Base-by-base conservation (phyloP, 1,284 basidiomycete genomes). In the Ganoderma leucocontextum region DNA sequence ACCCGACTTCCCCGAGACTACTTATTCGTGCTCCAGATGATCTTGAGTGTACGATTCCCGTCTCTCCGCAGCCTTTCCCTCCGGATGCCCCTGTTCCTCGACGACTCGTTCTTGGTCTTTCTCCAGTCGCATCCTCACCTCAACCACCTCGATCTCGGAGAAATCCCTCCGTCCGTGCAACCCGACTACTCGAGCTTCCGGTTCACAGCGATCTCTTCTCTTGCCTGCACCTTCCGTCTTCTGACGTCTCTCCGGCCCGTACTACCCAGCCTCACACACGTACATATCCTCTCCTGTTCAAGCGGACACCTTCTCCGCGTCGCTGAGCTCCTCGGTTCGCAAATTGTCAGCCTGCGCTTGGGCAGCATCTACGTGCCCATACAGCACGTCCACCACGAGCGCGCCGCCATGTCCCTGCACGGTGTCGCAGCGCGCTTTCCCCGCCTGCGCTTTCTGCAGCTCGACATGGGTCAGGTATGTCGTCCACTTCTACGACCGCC, bases 401-500 rank as follows among this genome's bases (percentile, higher is more conserved):
- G 33, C 35, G 17, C 35, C 2, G n/a, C 44, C 12, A 44, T 53
- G 60, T 57, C 67, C 12, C 33, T 62, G 2, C 33, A 44, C 13
- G 67, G 64, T n/a, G 17, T 68, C 33, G 63, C 22, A 1, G 33
- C 36, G 8, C 19, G n/a, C 12, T 64, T 68, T n/a, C 67, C 67
- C 4, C 35, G 41, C 22, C 39, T 68, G 2, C 63, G 63, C 6
- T 62, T 64, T 53, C 41, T 68, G 13, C 63, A 68, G 19, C 25
- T 68, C 15, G 63, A 68, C 59, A 62, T 68, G 66, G 44, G 47
- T 8, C 36, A 61, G 17, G 67, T 68, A 13, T 29, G 29, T 29
- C 35, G 55, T 38, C 7, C 29, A 12, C 7, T 53, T 29, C 29
- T 29, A 29, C 29, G 29, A 29, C 29, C 29, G 12, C 4, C 53